phyloP scores from a whole-genome alignment of 2,329 filamentous ascomycete genomes.

The Mycosphaerella arachidis region DNA sequence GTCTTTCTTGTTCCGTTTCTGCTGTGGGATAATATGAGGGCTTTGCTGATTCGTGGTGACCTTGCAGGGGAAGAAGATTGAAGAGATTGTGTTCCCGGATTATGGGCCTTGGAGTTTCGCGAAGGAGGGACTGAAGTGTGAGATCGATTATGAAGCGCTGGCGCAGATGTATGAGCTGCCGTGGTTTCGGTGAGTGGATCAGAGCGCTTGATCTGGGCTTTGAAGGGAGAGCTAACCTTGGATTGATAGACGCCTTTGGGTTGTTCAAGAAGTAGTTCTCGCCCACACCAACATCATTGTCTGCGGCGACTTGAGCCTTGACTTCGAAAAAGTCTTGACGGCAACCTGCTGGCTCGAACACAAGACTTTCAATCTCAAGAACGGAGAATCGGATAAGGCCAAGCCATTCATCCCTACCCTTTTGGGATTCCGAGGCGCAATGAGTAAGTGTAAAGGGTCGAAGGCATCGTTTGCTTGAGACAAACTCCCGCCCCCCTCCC shows the following conservation, averaged over 20 bases:
- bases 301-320: not conserved
- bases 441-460: not conserved
- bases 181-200: not conserved
- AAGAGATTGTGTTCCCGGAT: not conserved
- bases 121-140: not conserved
- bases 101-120: not conserved
- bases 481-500: no score
- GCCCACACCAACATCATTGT: not conserved
- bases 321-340: not conserved
- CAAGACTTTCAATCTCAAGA: not conserved
- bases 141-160: not conserved
- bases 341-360: not conserved
- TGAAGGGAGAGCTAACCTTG: not conserved
- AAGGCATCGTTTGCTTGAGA: no score
- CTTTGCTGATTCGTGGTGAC: no score
- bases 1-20: no score
- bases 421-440: not conserved
- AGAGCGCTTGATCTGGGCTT: not conserved
- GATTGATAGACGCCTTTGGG: not conserved
- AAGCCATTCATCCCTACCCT: not conserved
- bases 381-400: not conserved
- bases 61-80: not conserved
- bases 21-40: no score
- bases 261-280: slow-evolving; percentile 1
- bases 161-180: not conserved